These are phyloP conservation scores for Russula lepida DNA, from an alignment of 768 basidiomycete genomes.

Conservation along the genomic window DNA sequence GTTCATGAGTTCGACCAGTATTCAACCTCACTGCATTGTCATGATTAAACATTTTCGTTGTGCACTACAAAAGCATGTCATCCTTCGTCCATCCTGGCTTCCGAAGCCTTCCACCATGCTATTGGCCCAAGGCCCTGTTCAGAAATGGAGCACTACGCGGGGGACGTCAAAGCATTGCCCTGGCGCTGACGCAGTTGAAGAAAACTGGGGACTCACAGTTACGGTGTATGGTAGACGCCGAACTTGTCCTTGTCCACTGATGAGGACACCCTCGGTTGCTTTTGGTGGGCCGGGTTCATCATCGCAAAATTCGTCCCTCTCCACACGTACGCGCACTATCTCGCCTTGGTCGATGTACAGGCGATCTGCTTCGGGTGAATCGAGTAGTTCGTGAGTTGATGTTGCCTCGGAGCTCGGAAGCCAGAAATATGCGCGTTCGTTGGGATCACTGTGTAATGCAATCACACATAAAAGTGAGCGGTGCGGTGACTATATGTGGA, in stretches of 20 bases:
- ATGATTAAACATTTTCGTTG: no score
- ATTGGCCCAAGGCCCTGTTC: slow-evolving; percentile 76
- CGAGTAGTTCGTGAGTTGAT: slow-evolving; percentile 54
- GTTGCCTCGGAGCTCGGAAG: slow-evolving; percentile 49
- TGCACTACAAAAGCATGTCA: slow-evolving; percentile 12
- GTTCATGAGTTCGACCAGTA: no score
- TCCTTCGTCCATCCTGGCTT: slow-evolving; percentile 35
- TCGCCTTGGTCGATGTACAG: slow-evolving; percentile 80
- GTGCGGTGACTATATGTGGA: background rate
- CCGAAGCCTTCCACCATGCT: slow-evolving; percentile 61
- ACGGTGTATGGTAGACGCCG: slow-evolving; percentile 60
- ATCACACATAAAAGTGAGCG: background rate
- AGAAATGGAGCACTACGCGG: slow-evolving; percentile 61
- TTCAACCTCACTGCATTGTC: no score
- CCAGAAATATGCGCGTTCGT: slow-evolving; percentile 82
- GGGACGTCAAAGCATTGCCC: background rate
- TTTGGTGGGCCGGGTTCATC: slow-evolving; percentile 81
- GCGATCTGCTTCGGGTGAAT: slow-evolving; percentile 53
- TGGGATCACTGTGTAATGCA: slow-evolving; percentile 49
- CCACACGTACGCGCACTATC: slow-evolving; percentile 67
- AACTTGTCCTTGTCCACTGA: slow-evolving; percentile 42
- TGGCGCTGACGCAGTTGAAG: no score
- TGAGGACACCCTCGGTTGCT: slow-evolving; percentile 57
- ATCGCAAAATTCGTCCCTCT: slow-evolving; percentile 76
- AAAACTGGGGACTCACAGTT: slow-evolving; percentile 37